These are phyloP conservation scores for Yamadazyma paraphyllophila DNA, from an alignment of 805 yeast genomes.

Conservation along the genomic window DNA sequence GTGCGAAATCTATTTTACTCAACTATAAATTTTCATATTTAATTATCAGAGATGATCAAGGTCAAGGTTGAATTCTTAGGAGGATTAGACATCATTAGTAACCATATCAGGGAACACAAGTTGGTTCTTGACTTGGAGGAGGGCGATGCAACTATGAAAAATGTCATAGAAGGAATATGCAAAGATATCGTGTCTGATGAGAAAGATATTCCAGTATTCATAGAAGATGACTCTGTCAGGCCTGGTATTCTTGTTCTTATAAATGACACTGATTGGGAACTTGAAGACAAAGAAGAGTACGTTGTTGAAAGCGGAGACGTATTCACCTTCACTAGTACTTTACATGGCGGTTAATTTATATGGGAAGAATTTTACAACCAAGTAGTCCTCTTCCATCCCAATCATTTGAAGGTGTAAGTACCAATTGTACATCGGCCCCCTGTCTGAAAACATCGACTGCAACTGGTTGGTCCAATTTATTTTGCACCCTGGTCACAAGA, in stretches of 20 bases:
- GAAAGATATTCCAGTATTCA: constrained; percentile 67
- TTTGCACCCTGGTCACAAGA: constrained; percentile 44
- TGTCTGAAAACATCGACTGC: constrained; percentile 32
- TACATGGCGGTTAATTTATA: constrained; percentile 81
- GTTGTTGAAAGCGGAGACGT: constrained; percentile 73
- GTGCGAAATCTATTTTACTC: neutral
- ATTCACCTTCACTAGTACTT: constrained; percentile 84
- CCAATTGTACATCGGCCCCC: constrained; percentile 15
- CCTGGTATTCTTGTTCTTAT: constrained; percentile 91
- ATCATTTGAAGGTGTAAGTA: constrained; percentile 43
- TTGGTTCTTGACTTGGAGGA: constrained; percentile 44
- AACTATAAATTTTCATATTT: neutral
- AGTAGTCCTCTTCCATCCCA: constrained; percentile 72
- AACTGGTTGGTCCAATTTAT: constrained; percentile 29
- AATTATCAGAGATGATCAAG: constrained; percentile 18
- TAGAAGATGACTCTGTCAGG: constrained; percentile 78
- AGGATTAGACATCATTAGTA: constrained; percentile 80
- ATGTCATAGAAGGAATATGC: constrained; percentile 56
- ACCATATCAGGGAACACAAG: constrained; percentile 52
- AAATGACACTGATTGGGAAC: constrained; percentile 96
- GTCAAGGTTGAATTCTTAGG: constrained; percentile 55
- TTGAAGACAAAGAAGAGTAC: constrained; percentile 85
- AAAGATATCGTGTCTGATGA: constrained; percentile 55
- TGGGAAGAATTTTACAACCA: constrained; percentile 58
- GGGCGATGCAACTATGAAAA: constrained; percentile 43